Base-by-base conservation (phyloP, 1,284 basidiomycete species). In the Dichomitus squalens region DNA sequence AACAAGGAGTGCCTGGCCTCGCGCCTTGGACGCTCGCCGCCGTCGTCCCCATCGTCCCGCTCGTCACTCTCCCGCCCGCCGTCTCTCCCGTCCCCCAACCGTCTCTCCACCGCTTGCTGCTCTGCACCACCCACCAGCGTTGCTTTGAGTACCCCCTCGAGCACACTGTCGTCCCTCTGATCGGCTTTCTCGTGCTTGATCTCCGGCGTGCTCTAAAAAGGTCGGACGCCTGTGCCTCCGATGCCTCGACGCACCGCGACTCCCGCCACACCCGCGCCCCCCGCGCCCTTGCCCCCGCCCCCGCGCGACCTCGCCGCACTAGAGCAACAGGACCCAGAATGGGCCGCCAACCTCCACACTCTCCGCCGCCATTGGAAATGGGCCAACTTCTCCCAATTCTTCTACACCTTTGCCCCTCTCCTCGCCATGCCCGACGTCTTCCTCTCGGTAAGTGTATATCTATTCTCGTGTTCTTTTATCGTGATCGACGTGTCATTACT, bases 321-420 rank as follows among this genome's bases (percentile, higher is more conserved):
- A 52, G 65, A 59, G 16, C 53, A 64, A 33, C 63, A 64, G 8
- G 67, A 71, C 55, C 62, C 65, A 31, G 40, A 66, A 65, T 75
- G 76, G 62, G 65, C 73, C 57, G 75, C 79, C 60, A 75, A 83
- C 59, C 71, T 82, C 61, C 64, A 71, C 35, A 69, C 76, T 40
- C 73, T 80, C 52, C 80, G 90, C 56, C 83, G 77, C 49, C 80
- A 90, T 56, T 92, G 90, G 90, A 90, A 89, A 77, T 93, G 90
- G 90, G 91, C 90, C 11, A 87, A 86, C 23, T 87, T 92, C 70
- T 82, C 83, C 72, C 90, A 93, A 70, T 92, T 92, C 79, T 87
- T 90, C 77, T 86, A 80, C 69, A 92, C 88, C 23, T 93, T 92
- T 73, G 77, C 79, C 52, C 77, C 79, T 44, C 75, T 93, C 54